Conservation (phyloP, 2,329 filamentous ascomycete species). For the Pestalotiopsis sp. region DNA sequence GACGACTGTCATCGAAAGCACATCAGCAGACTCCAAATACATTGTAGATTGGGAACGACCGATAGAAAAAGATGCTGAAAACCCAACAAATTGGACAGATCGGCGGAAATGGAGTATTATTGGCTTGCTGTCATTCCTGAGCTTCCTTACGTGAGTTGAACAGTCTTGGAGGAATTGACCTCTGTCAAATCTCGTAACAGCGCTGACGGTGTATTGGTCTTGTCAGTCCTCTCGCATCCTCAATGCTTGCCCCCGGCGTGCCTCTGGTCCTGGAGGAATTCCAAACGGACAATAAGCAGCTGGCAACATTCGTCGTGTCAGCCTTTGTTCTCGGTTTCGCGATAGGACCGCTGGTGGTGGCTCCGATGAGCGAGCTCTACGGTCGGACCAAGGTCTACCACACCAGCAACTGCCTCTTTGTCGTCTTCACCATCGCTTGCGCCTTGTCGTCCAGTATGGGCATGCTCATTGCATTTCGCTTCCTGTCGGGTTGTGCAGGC, state of each 20-base stretch:
- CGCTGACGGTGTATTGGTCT: not conserved
- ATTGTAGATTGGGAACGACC: not conserved
- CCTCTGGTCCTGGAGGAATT: not conserved
- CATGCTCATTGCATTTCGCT: slow-evolving; percentile 34
- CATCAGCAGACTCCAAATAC: not conserved
- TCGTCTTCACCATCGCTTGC: slow-evolving; percentile 42
- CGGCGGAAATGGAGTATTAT: not conserved
- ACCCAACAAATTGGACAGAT: not conserved
- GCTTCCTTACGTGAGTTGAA: not conserved
- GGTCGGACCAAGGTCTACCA: not conserved
- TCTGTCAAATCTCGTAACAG: not conserved
- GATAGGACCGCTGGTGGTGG: not conserved
- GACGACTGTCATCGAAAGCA: not conserved
- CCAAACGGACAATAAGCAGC: not conserved
- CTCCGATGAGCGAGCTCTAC: not conserved
- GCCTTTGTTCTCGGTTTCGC: not conserved
- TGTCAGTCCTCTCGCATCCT: not conserved
- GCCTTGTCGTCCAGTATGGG: slow-evolving; percentile 46
- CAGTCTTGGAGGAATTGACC: not conserved
- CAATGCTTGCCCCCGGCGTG: not conserved
- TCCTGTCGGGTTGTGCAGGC: slow-evolving; percentile 38
- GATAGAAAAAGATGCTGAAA: not conserved
- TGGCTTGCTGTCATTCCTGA: not conserved
- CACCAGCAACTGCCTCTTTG: not conserved
- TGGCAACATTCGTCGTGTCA: not conserved